Percentiles rank a stretch among this genome's conserved stretches.
Evolutionary conservation across 257 asterid genomes (phyloP).

Genomic region (Thymus mandschuricus): DNA sequence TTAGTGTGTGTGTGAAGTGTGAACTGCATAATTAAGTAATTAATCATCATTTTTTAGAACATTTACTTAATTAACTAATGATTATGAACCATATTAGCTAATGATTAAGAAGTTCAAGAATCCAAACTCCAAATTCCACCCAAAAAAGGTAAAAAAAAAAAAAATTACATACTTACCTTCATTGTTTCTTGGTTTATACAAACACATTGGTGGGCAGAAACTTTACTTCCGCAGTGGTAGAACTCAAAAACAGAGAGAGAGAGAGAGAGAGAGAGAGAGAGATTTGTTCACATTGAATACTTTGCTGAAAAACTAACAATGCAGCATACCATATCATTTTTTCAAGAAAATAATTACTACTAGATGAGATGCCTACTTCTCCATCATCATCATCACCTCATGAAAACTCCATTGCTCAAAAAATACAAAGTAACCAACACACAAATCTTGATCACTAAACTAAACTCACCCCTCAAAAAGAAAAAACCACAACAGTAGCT

Average conservation of each 20-base stretch:
- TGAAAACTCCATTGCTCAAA: neutral
- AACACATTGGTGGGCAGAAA: no score
- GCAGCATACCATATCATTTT: no score
- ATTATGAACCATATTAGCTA: no score
- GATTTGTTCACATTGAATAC: neutral
- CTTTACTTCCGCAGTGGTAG: no score
- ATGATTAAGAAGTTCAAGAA: neutral
- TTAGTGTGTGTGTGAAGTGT: no score
- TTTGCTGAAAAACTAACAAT: no score
- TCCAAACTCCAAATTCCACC: neutral
- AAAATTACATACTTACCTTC: neutral
- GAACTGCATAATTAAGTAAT: no score
- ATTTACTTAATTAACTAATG: no score
- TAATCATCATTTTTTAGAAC: no score
- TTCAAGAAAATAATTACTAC: neutral
- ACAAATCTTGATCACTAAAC: neutral
- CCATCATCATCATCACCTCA: neutral
- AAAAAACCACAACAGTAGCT: neutral
- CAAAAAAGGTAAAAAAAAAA: neutral
- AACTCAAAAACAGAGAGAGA: neutral
- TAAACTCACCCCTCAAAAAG: neutral
- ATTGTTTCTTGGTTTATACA: neutral
- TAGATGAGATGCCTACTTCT: neutral
- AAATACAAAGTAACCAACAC: neutral
- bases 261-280: no score